phyloP scores from a whole-genome alignment of 345 rosid species.

The Acer yangbiense region DNA sequence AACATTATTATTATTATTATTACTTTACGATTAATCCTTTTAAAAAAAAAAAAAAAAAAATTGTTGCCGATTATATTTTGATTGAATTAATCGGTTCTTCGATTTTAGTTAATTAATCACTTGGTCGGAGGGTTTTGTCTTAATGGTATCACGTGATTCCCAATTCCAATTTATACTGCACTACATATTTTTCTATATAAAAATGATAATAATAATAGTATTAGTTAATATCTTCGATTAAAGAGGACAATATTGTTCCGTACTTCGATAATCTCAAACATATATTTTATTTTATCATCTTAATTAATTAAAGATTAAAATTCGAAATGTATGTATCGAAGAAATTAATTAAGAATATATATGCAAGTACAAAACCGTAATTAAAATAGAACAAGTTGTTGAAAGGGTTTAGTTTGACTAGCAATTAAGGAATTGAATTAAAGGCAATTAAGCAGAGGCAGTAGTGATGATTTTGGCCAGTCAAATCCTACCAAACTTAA shows the following conservation, averaged over 20 bases:
- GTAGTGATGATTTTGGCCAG: constrained; percentile 16
- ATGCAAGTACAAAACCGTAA: not conserved
- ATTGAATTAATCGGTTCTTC: constrained; percentile 21
- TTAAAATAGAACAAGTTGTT: not conserved
- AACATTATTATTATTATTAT: not conserved
- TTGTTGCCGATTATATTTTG: constrained; percentile 21
- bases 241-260: not conserved
- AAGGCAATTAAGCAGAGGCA: not conserved
- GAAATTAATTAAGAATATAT: too few relatives aligned
- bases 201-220: not conserved
- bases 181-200: constrained; percentile 28
- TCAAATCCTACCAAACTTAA: constrained; percentile 12
- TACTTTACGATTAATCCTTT: not conserved
- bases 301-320: not conserved
- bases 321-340: not conserved
- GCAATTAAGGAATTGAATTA: not conserved
- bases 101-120: constrained; percentile 41
- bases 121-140: constrained; percentile 73
- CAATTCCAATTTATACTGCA: constrained; percentile 50
- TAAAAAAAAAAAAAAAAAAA: too few relatives aligned
- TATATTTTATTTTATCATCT: not conserved
- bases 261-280: constrained; percentile 5
- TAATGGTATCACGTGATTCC: constrained; percentile 92
- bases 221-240: not conserved
- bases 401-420: not conserved